Base-by-base conservation (phyloP, 106 monocot genomes). In the Hemerocallis citrina region DNA sequence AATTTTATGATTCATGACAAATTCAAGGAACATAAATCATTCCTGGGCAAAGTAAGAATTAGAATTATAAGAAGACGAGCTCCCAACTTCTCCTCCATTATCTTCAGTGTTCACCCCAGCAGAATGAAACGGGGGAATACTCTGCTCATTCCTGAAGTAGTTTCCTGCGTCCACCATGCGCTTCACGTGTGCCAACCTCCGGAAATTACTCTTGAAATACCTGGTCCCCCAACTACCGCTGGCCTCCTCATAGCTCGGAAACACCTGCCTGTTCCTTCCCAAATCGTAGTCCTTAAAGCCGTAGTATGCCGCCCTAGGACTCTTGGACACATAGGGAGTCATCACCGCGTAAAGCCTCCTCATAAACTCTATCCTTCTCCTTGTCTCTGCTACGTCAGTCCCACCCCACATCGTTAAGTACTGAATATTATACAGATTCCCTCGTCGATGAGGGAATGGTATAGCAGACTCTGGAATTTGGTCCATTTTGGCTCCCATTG, bases 281-380 rank as follows among this genome's bases (percentile, higher is more conserved):
- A 79, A 44, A 43, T 73, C 73, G 5, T 68, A 34, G 43, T 79
- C 79, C 23, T 49, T 73, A 16, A 68, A 79, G 52, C 73, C 73
- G 5, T 61, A 41, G 31, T 79, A 73, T 16, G 79, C 79, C 0
- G 63, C 64, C 31, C 79, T 73, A 6, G 79, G 79, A 0, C 65
- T 58, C 9, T 29, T 69, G 1, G 64, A 64, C 19, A 74, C 79
- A 38, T 64, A 65, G 16, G 81, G 81, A 20, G 62, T 13, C 76
- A 76, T 81, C 38, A 70, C 55, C 52, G 10, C 35, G 15, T 74
- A 52, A 23, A 80, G 10, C 32, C 21, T 57, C 31, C 63, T 73
- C 58, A 79, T 64, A 73, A 68, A 79, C 0, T 45, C 64, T 52
- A 68, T n/a, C 32, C 64, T 62, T 34, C 16, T 34, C 16, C 62